Percentiles rank a stretch among this genome's conserved stretches.
phyloP scores from a whole-genome alignment of 176 grass and related monocot genomes.

The Oryza punctata region DNA sequence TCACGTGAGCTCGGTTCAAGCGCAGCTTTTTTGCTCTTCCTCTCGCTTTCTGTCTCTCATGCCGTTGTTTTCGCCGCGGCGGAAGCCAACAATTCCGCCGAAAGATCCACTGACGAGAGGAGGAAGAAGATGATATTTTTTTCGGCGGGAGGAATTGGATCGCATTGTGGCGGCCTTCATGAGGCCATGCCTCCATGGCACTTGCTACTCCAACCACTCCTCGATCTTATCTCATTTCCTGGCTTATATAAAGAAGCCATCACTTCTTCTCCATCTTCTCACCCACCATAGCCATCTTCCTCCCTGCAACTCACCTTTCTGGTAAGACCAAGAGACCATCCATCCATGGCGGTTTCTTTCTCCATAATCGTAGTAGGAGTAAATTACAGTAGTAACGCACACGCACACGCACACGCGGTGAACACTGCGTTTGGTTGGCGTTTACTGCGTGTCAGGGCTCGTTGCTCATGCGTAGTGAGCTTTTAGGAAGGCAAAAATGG shows the following conservation, averaged over 20 bases:
- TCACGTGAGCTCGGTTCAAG: neutral
- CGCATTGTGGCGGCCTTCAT: conserved; percentile 15
- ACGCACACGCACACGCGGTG: neutral
- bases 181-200: conserved; percentile 5
- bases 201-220: conserved; percentile 40
- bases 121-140: conserved; percentile 20
- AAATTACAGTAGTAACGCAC: neutral
- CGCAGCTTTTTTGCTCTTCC: neutral
- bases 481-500: neutral
- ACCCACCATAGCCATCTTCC: conserved; percentile 13
- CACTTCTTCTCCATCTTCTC: neutral
- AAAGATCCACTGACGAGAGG: neutral
- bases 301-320: conserved; percentile 1
- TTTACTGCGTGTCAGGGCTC: conserved; percentile 14
- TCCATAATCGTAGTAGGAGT: neutral
- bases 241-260: conserved; percentile 25
- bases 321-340: conserved; percentile 27
- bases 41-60: neutral
- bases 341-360: neutral
- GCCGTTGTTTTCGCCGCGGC: conserved; percentile 16
- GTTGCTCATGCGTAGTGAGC: conserved; percentile 38
- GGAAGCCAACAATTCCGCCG: conserved; percentile 31
- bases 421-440: neutral
- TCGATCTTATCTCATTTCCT: conserved; percentile 20
- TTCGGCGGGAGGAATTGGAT: neutral